Percentiles rank a stretch among this genome's conserved stretches.
These are phyloP conservation scores for Ramularia collo-cygni DNA, from an alignment of 2,329 filamentous ascomycete species.

Conservation along the genomic window DNA sequence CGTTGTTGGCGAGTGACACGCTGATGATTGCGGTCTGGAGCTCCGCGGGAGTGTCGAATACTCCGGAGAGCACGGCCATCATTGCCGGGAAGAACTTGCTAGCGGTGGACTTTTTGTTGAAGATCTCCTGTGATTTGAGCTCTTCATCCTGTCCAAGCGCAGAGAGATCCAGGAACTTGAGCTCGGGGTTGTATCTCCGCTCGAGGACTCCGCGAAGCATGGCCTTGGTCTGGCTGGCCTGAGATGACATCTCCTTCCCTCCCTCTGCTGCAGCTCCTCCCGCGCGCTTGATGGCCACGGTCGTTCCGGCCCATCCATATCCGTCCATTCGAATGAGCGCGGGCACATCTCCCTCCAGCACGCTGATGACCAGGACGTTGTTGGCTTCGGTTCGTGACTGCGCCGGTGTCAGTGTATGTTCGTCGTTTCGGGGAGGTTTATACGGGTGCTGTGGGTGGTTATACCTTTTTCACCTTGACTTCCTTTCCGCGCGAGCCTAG, in stretches of 20 bases:
- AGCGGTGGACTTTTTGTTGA: constrained; percentile 61
- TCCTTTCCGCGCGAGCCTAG: constrained; percentile 25
- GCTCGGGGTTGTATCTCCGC: constrained; percentile 62
- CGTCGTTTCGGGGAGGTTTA: constrained; percentile 26
- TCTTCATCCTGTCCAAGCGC: constrained; percentile 64
- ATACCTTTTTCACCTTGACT: constrained; percentile 35
- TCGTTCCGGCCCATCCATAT: constrained; percentile 35
- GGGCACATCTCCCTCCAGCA: constrained; percentile 30
- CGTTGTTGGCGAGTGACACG: constrained; percentile 75
- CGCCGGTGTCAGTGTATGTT: constrained; percentile 12
- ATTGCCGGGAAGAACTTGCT: constrained; percentile 88
- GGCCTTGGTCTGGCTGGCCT: constrained; percentile 52
- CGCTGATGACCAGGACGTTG: constrained; percentile 31
- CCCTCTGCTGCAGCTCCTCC: constrained; percentile 12
- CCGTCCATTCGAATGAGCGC: constrained; percentile 35
- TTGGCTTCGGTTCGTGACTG: constrained; percentile 30
- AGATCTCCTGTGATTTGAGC: constrained; percentile 67
- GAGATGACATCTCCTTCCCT: constrained; percentile 5
- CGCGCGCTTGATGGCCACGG: constrained; percentile 31
- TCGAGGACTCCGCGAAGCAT: constrained; percentile 65
- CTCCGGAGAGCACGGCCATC: constrained; percentile 75
- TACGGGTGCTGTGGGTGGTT: constrained; percentile 2
- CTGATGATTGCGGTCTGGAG: constrained; percentile 74
- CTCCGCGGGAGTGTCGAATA: constrained; percentile 64
- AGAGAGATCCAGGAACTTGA: constrained; percentile 79